Conservation (phyloP, 179 eudicot genomes). For the Carnegiea gigantea region DNA sequence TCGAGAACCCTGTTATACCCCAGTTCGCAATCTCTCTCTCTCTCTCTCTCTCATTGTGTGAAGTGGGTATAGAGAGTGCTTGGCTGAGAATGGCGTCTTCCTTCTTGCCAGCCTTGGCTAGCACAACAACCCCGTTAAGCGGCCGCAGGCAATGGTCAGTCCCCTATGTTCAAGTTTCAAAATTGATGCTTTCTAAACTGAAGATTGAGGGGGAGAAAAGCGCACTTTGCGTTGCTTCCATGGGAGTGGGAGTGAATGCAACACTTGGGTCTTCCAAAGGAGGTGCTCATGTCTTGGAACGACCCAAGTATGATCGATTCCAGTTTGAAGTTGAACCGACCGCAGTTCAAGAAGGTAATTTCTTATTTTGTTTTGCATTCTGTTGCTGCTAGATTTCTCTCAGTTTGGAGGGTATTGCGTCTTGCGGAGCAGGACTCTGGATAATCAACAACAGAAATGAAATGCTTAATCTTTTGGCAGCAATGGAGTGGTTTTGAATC, state of each 20-base stretch:
- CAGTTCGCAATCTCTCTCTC: no score
- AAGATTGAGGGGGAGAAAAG: constrained; percentile 6
- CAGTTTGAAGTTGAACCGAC: constrained; percentile 45
- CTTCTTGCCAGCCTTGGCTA: constrained; percentile 16
- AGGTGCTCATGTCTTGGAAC: constrained; percentile 39
- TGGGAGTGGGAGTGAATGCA: constrained; percentile 19
- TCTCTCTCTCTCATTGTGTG: neutral
- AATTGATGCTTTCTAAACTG: neutral
- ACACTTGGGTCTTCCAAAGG: constrained; percentile 39
- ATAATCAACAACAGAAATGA: neutral
- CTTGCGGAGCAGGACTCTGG: neutral
- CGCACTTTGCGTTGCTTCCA: constrained; percentile 13
- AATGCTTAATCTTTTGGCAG: neutral
- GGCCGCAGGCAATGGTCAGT: neutral
- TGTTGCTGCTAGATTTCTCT: neutral
- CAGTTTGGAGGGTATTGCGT: neutral
- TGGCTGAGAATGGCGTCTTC: constrained; percentile 22
- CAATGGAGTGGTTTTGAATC: neutral
- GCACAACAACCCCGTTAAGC: neutral
- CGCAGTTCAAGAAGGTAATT: constrained; percentile 39
- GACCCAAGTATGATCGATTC: constrained; percentile 43
- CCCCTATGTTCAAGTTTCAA: constrained; percentile 7
- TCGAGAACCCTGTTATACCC: neutral
- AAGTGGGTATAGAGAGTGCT: neutral
- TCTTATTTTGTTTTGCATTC: neutral